Base-by-base conservation (phyloP, 2,329 filamentous ascomycete genomes). In the Colletotrichum sp. region DNA sequence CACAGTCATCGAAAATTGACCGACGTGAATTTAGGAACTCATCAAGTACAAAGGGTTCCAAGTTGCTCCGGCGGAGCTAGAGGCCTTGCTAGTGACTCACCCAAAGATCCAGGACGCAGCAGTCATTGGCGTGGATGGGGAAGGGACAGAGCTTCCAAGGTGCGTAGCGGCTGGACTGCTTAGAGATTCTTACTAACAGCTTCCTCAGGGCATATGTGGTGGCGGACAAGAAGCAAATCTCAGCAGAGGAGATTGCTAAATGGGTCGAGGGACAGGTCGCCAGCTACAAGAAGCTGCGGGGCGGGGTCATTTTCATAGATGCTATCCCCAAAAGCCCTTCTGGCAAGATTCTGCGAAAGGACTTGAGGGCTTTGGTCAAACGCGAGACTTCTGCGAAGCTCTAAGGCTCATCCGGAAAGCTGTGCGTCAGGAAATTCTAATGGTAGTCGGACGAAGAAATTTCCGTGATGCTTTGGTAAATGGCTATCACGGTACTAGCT, bases 281-380 rank as follows among this genome's bases (percentile, higher is more conserved):
- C 0, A 87, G 84, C 75, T 90, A 92, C 80, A 96, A 96, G 84
- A 89, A 91, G 81, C 86, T 95, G 76, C 92, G 91, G 7, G 94
- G 94, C 0, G 94, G 94, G 2, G 89, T 96, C n/a, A 84, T 88
- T 13, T 94, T 95, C 80, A 86, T 94, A 5, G 89, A 93, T 38
- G 85, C 86, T 14, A 92, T 96, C 36, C 93, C 94, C n/a, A 95
- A 94, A 85, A 94, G 94, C 75, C 89, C 91, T 4, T 88, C 86
- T 58, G 87, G 87, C 2, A 89, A 89, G 82, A 87, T 89, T 48
- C 77, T 89, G 67, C 82, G 87, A 24, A 83, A 85, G 65, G 85
- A 88, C 36, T 36, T 77, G 14, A 71, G 74, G 82, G 86, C 14
- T 78, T 84, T 56, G 84, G 85, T 78, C 78, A 78, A 79, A 81